Base-by-base conservation (phyloP, 768 basidiomycete genomes). In the Agaricus sinodeliciosus region DNA sequence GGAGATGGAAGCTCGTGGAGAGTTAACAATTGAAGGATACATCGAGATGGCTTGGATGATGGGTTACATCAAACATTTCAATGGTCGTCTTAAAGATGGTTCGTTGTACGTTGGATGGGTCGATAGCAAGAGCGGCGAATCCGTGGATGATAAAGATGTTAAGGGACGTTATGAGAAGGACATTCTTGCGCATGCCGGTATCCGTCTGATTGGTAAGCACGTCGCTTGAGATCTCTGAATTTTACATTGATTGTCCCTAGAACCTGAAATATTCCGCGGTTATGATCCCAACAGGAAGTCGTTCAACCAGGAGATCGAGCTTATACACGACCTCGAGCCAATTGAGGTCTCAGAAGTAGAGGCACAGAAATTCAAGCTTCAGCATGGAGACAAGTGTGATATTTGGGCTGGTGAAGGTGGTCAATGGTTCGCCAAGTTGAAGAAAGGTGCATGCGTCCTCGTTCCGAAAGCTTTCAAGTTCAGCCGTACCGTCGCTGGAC, bases 11-110 rank as follows among this genome's bases (percentile, higher is more conserved):
- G 94, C 94, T 43, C 80, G 84, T 43, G 95, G 96, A n/a, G 85
- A 95, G 63, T 87, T 98, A 69, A 94, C 94, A 1, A 94, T 98
- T 60, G 88, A 96, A 67, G 96, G 96, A 16, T 92, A 91, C 63
- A 96, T 99, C 63, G 96, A 99, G 73, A 95, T 99, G 90, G 94
- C 95, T 2, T 99, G 95, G 94, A 85, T 98, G 70, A 98, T 94
- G 91, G 95, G 96, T 39, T 83, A 81, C 72, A 96, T 98, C 80
- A 96, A 94, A 69, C 94, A 99, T 75, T 95, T 97, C 69, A 91
- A 99, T 59, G 96, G 96, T 15, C 93, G 93, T 54, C 79, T 98
- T 60, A 94, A 95, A 72, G 83, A 89, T 60, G 93, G 92, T 41
- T 81, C 89, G 28, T 77, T 95, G 28, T 88, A 97, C 63, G 95